Evolutionary conservation across 495 filamentous ascomycete genomes (phyloP), one percentile per base, ranked within the genome.

Genomic region (Hyphodiscus hymeniophilus): DNA sequence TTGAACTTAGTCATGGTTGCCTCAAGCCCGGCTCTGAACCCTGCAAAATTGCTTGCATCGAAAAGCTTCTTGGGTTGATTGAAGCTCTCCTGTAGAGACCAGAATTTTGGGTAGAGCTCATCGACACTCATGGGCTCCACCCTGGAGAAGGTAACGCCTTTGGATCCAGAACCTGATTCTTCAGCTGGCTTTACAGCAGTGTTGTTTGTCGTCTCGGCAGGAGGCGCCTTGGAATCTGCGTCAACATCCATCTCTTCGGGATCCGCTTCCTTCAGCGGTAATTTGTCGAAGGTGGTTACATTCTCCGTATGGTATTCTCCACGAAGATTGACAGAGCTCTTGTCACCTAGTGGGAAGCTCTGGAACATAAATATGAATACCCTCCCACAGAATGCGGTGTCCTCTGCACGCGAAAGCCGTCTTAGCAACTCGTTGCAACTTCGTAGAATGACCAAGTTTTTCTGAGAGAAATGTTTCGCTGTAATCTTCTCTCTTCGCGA

Each of bases 321-420:
- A 22, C 94, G 80, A 39, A 96, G 75, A 56, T 99, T 99, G 40
- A 99, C 91, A 1, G 90, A 95, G 61, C 92, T 96, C 58, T 86
- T 91, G 66, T 99, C 92, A 21, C 90, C 89, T 0, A 97, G 72
- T 10, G 92, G 89, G 58, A 97, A 96, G 62, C 87, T 94, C 63
- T 97, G 92, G 64, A 95, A 97, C 48, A 97, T 78, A 60, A 95
- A 99, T 53, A 99, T 94, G 60, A 95, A 95, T 17, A 99, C 90
- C 36, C 91, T 76, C 30, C 92, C 92, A 62, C 90, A 96, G 63
- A 98, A 99, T 2, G 94, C 90, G 0, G 94, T 88, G 66, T 99
- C 94, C 58, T 96, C 89, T 3, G 92, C 89, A 38, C 94, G 75
- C 2, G 92, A 97, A 3, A 99, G 72, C 45, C 92, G 75, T 39